Conservation (phyloP, 225 moss, liverwort and hornwort species). For the Sphagnum tenellum region DNA sequence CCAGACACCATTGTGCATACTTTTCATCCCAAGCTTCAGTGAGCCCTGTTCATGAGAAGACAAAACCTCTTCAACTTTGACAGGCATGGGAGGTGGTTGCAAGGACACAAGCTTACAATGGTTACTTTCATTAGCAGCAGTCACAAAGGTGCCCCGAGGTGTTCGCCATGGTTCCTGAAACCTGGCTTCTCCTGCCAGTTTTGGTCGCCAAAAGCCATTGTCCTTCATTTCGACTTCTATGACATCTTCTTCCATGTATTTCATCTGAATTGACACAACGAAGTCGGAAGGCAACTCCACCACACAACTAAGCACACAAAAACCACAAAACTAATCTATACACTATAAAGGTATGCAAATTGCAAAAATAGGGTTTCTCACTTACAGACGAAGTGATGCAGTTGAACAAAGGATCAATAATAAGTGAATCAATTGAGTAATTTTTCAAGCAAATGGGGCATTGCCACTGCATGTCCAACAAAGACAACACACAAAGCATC, state of each 20-base stretch:
- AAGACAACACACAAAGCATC: conserved; percentile 2
- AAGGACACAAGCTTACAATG: conserved; percentile 22
- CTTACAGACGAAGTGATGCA: conserved; percentile 40
- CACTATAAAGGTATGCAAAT: background rate
- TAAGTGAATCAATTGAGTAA: conserved; percentile 39
- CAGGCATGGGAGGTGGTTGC: conserved; percentile 32
- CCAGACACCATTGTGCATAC: conserved; percentile 68
- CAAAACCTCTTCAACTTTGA: conserved; percentile 85
- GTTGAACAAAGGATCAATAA: conserved; percentile 37
- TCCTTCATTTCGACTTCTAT: conserved; percentile 57
- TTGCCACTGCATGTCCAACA: background rate
- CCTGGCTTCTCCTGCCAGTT: conserved; percentile 38
- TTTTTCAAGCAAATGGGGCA: conserved; percentile 24
- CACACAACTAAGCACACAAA: too few relatives aligned
- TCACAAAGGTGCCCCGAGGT: conserved; percentile 41
- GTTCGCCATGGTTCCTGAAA: conserved; percentile 75
- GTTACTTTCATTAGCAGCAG: conserved; percentile 29
- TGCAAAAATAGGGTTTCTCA: too few relatives aligned
- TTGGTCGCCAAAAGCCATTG: conserved; percentile 54
- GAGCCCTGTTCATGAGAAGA: conserved; percentile 72
- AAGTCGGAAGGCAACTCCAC: too few relatives aligned
- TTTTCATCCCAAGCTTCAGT: conserved; percentile 55
- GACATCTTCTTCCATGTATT: conserved; percentile 41
- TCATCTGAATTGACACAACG: conserved; percentile 18
- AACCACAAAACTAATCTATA: background rate